Evolutionary conservation across 345 rosid genomes (phyloP).

Genomic region (Tarenaya hassleriana): DNA sequence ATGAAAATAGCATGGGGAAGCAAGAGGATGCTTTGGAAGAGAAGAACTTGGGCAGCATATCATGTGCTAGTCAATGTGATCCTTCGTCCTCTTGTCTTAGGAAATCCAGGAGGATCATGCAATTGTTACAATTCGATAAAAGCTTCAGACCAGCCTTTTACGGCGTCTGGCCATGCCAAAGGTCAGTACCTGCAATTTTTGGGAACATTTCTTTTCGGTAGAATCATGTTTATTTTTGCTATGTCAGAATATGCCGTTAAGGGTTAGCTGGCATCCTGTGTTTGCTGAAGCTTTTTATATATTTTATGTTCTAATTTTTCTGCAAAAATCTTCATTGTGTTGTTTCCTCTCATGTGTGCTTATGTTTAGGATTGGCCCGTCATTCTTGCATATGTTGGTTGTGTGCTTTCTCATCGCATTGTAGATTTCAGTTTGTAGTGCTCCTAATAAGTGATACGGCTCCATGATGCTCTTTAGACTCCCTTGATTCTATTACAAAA

Average conservation of each 20-base stretch:
- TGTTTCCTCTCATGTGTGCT: too few relatives aligned
- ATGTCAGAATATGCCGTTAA: neutral
- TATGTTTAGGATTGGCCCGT: too few relatives aligned
- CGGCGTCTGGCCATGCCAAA: constrained; percentile 82
- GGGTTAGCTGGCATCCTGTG: neutral
- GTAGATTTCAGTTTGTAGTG: too few relatives aligned
- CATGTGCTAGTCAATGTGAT: constrained; percentile 22
- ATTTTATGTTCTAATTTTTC: neutral
- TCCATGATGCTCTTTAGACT: too few relatives aligned
- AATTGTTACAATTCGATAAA: constrained; percentile 84
- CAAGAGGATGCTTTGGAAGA: constrained; percentile 44
- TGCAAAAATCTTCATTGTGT: neutral
- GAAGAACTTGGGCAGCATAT: constrained; percentile 31
- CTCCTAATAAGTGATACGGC: too few relatives aligned
- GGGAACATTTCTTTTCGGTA: too few relatives aligned
- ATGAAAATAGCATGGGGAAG: constrained; percentile 46
- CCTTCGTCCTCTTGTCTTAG: constrained; percentile 25
- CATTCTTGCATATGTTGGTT: too few relatives aligned
- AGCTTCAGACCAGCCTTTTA: constrained; percentile 86
- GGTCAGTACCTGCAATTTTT: constrained; percentile 39
- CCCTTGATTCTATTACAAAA: too few relatives aligned
- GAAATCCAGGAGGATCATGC: constrained; percentile 40
- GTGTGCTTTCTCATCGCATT: too few relatives aligned
- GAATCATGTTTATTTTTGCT: too few relatives aligned
- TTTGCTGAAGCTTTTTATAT: too few relatives aligned